Evolutionary conservation across 441 rosid species (phyloP).

Genomic region (Adansonia gregorii): DNA sequence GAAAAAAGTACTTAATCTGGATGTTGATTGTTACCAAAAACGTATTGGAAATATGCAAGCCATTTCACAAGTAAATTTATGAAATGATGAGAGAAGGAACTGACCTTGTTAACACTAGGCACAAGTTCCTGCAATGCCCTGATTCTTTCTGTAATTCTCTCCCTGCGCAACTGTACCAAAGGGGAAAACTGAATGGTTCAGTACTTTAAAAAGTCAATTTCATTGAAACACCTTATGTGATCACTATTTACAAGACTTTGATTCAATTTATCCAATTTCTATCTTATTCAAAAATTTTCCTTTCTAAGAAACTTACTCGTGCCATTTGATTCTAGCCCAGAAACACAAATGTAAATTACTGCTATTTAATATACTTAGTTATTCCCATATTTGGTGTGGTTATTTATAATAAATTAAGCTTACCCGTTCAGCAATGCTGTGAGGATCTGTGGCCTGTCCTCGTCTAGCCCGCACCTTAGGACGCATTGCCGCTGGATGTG

Average conservation of each 20-base stretch:
- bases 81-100: constrained; percentile 20
- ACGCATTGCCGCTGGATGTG: constrained; percentile 89
- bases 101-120: constrained; percentile 95
- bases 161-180: constrained; percentile 79
- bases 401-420: constrained; percentile 15
- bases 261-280: background rate
- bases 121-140: constrained; percentile 96
- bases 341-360: background rate
- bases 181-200: constrained; percentile 8
- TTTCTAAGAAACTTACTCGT: background rate
- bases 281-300: background rate
- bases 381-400: background rate
- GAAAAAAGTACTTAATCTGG: background rate
- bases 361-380: background rate
- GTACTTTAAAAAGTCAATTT: background rate
- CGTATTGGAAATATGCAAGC: background rate
- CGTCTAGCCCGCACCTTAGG: constrained; percentile 98
- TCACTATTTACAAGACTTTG: background rate
- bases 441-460: constrained; percentile 99
- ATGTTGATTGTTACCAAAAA: background rate
- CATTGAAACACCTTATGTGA: background rate
- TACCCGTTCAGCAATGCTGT: constrained; percentile 99
- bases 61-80: constrained; percentile 20
- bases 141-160: constrained; percentile 96
- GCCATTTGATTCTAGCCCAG: background rate